Conservation (phyloP, 1,139 yeast genomes). For the Hyphopichia pseudoburtonii region DNA sequence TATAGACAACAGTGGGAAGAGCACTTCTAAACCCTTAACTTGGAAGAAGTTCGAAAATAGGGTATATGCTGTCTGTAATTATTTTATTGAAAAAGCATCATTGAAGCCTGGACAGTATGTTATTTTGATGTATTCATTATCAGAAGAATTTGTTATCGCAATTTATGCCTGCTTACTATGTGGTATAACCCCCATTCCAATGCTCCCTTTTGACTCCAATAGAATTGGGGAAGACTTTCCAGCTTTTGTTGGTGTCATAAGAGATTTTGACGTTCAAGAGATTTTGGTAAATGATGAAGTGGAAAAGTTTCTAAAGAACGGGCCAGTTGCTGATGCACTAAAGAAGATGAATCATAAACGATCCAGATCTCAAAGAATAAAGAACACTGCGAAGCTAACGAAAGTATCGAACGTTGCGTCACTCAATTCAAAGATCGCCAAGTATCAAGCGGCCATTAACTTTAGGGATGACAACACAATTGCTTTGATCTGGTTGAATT, state of each 20-base stretch:
- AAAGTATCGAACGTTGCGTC: constrained; percentile 55
- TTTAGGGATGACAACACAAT: constrained; percentile 42
- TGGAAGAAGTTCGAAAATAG: constrained; percentile 86
- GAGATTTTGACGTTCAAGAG: constrained; percentile 69
- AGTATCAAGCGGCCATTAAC: constrained; percentile 44
- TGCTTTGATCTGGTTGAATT: constrained; percentile 65
- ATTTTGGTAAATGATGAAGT: constrained; percentile 79
- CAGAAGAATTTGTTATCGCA: constrained; percentile 84
- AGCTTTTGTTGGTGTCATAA: constrained; percentile 63
- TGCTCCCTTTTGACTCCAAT: constrained; percentile 70
- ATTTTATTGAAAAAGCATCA: constrained; percentile 50
- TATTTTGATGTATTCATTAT: constrained; percentile 79
- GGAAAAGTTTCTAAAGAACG: constrained; percentile 68
- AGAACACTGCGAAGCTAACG: constrained; percentile 67
- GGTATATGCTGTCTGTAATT: constrained; percentile 69
- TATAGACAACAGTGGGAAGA: constrained; percentile 54
- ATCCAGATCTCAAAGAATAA: constrained; percentile 51
- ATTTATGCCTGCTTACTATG: constrained; percentile 82
- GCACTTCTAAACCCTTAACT: constrained; percentile 55
- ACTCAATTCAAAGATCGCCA: constrained; percentile 43
- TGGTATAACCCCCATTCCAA: constrained; percentile 79
- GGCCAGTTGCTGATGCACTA: constrained; percentile 61
- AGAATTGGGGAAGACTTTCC: constrained; percentile 75
- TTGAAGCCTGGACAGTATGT: constrained; percentile 70
- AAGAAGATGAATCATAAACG: constrained; percentile 52